These are phyloP conservation scores for Oryza longistaminata DNA, from an alignment of 176 grass and related monocot genomes.

Conservation along the genomic window DNA sequence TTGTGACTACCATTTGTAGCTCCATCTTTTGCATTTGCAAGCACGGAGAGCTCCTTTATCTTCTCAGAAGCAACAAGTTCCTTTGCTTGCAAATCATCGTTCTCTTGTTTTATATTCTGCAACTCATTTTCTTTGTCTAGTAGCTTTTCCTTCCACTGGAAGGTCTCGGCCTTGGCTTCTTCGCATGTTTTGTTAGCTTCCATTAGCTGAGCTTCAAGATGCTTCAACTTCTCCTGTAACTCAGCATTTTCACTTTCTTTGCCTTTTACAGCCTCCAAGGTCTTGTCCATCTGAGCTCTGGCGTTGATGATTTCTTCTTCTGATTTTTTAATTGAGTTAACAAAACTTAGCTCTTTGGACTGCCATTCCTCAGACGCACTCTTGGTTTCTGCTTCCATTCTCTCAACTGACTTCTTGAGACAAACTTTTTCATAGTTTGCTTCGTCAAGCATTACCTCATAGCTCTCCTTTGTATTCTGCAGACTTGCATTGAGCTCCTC, in stretches of 20 bases:
- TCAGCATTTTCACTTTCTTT: slow-evolving; percentile 53
- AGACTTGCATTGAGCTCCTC: slow-evolving; percentile 65
- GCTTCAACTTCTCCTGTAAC: slow-evolving; percentile 55
- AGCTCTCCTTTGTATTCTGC: slow-evolving; percentile 72
- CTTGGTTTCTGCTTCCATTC: slow-evolving; percentile 62
- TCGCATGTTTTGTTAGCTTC: slow-evolving; percentile 52
- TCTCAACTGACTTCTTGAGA: slow-evolving; percentile 72
- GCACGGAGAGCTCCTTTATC: slow-evolving; percentile 51
- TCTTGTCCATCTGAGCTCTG: slow-evolving; percentile 57
- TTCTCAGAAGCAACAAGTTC: slow-evolving; percentile 58
- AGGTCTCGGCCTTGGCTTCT: slow-evolving; percentile 57
- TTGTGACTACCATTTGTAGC: slow-evolving; percentile 39
- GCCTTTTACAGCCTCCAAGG: slow-evolving; percentile 51
- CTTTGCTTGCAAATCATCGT: slow-evolving; percentile 58
- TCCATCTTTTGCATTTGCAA: slow-evolving; percentile 49
- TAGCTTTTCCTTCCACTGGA: slow-evolving; percentile 66
- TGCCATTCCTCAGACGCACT: slow-evolving; percentile 57
- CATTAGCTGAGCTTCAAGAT: slow-evolving; percentile 61
- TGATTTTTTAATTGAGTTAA: slow-evolving; percentile 63
- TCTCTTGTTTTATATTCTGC: slow-evolving; percentile 69
- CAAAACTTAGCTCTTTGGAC: slow-evolving; percentile 62
- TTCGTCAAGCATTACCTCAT: slow-evolving; percentile 86
- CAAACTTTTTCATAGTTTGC: slow-evolving; percentile 85
- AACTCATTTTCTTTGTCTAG: slow-evolving; percentile 78
- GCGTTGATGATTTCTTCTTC: slow-evolving; percentile 57